Percentiles rank a stretch among this genome's conserved stretches.
These are phyloP conservation scores for Akanthomyces uredinophilus DNA, from an alignment of 2,329 filamentous ascomycete genomes.

Conservation along the genomic window DNA sequence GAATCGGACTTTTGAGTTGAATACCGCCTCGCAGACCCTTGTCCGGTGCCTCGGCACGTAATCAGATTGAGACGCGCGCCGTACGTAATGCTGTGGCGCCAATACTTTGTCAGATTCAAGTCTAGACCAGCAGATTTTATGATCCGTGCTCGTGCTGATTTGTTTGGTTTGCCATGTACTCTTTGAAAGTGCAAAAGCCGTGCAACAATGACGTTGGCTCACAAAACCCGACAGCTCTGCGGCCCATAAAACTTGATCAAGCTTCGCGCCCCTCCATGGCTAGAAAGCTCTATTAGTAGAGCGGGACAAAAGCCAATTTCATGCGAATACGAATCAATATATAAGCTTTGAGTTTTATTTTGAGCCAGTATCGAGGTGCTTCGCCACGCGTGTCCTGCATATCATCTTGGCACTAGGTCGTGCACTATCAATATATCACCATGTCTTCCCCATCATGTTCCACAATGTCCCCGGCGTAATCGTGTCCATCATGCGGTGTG, in stretches of 20 bases:
- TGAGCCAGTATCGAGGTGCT: not conserved
- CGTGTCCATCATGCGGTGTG: conserved; percentile 35
- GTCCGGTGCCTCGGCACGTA: conserved; percentile 4
- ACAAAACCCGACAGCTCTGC: conserved; percentile 1
- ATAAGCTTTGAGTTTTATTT: not conserved
- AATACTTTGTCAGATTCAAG: not conserved
- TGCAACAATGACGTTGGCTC: conserved; percentile 1
- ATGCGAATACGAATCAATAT: not conserved
- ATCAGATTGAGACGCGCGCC: not conserved
- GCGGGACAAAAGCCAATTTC: not conserved
- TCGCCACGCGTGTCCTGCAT: not conserved
- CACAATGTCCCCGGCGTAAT: conserved; percentile 71
- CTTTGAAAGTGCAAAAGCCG: not conserved
- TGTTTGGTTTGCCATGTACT: not conserved
- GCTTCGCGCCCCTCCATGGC: not conserved
- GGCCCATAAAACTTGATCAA: conserved; percentile 5
- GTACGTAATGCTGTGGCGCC: not conserved
- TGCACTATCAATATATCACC: conserved; percentile 68
- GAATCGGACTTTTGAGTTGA: conserved; percentile 9
- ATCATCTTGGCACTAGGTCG: not conserved
- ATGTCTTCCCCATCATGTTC: conserved; percentile 85
- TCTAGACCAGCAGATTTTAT: not conserved
- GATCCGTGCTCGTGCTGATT: not conserved
- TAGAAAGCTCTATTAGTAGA: not conserved
- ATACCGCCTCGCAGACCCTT: not conserved